Evolutionary conservation across 108 stramenopile species (phyloP), one percentile per base, ranked within the genome.

Genomic region (Nannochloropsis granulata): DNA sequence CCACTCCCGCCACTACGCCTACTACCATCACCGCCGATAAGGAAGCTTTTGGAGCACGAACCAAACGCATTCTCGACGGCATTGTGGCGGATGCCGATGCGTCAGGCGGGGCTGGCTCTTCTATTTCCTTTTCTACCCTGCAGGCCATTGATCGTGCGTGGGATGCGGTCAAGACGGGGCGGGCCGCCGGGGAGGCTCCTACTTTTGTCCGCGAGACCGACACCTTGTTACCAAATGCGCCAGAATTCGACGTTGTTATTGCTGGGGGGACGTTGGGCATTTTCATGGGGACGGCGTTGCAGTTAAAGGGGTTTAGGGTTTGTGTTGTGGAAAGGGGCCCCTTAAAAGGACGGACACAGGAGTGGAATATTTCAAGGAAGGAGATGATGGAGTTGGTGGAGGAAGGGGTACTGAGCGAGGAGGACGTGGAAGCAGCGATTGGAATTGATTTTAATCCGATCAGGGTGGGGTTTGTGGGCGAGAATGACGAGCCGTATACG

Each of bases 301-400:
- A 94, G 86, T 44, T 91, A 25, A 78, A 88, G 21, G 94, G 94
- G 5, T 90, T 92, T 71, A 84, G 82, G 16, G 94, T 95, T 13
- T 86, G 85, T 23, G 94, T 95, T 12, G 84, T 96, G 12, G 96
- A 96, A 83, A 93, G 94, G 23, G 93, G 92, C 0, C 91, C 90
- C 79, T 84, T 95, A 19, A 87, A 87, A 25, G 95, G 95, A 7
- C 85, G 96, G 25, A 93, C 93, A 82, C 96, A 96, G 90, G 96
- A 95, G 80, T 95, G 96, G 96, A 96, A 96, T 85, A 93, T 96
- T 23, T 92, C 92, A 13, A 91, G 90, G 90, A 91, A 94, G 78
- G 96, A 96, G 83, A 44, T 96, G 13, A 23, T 86, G 45, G 94
- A 94, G 79, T 91, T 96, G 26, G 86, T 91, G 26, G 89, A 92